A percentile compares a stretch with the other conserved stretches of the same genome.
phyloP scores from a whole-genome alignment of 2,329 filamentous ascomycete genomes.

The Colletotrichum melonis region DNA sequence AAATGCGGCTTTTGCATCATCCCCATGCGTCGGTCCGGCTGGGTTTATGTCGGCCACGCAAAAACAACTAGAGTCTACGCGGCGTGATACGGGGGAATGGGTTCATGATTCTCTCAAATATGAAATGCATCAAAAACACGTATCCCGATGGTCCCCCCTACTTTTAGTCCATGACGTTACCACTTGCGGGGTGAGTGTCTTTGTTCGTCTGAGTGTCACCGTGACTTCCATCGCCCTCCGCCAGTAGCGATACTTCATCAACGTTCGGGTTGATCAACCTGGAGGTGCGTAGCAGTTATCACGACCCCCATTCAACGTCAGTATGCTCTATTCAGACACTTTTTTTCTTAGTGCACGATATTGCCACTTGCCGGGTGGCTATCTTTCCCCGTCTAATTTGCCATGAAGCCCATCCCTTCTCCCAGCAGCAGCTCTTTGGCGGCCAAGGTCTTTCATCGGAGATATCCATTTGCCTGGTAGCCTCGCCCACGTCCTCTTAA shows the following conservation, averaged over 20 bases:
- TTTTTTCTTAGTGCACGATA: too few species aligned
- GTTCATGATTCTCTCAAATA: constrained; percentile 40
- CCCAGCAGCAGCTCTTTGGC: too few species aligned
- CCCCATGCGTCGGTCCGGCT: constrained; percentile 28
- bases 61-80: constrained; percentile 37
- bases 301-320: too few species aligned
- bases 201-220: not conserved
- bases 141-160: constrained; percentile 9
- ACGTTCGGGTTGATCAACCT: too few species aligned
- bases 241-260: not conserved
- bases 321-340: too few species aligned
- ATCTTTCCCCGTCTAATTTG: too few species aligned
- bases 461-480: too few species aligned
- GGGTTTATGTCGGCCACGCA: constrained; percentile 18
- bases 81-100: constrained; percentile 38
- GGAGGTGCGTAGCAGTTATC: not conserved
- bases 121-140: constrained; percentile 35
- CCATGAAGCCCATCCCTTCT: too few species aligned
- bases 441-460: too few species aligned
- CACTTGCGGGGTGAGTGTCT: not conserved
- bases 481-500: too few species aligned
- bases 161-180: not conserved
- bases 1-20: constrained; percentile 33
- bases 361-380: too few species aligned
- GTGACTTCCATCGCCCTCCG: not conserved